These are phyloP conservation scores for Rhodotorula sp. DNA, from an alignment of 1,284 basidiomycete species.

Conservation along the genomic window DNA sequence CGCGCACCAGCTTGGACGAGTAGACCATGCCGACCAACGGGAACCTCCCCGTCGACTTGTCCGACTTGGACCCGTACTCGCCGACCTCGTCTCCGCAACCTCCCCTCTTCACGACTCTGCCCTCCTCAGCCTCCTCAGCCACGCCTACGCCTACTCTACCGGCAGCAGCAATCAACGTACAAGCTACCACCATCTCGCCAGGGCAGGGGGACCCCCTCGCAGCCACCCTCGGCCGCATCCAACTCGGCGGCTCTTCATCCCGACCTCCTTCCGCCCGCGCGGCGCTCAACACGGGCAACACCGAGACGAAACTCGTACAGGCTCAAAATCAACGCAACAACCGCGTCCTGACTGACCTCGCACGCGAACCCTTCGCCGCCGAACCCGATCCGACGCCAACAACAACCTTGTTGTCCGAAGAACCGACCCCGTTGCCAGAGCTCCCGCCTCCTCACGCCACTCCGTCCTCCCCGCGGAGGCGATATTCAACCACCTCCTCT, in stretches of 20 bases:
- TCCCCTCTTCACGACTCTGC: conserved; percentile 1
- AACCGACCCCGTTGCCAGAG: background rate
- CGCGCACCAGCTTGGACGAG: no score
- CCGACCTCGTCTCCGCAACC: conserved; percentile 1
- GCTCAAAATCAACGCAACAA: conserved; percentile 14
- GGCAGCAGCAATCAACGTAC: background rate
- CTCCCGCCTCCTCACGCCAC: background rate
- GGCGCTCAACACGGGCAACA: background rate
- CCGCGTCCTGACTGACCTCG: conserved; percentile 20
- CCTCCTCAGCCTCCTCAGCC: background rate
- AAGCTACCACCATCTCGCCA: background rate
- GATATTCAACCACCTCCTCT: background rate
- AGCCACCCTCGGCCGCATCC: background rate
- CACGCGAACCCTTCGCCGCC: conserved; percentile 14
- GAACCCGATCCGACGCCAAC: background rate
- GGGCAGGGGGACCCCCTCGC: conserved; percentile 11
- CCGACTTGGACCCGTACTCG: conserved; percentile 26
- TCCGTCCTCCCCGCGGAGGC: background rate
- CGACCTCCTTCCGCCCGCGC: background rate
- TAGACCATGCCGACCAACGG: background rate
- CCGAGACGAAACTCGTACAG: background rate
- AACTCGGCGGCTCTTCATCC: background rate
- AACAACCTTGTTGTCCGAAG: background rate
- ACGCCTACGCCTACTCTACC: background rate
- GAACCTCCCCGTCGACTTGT: conserved; percentile 13